phyloP scores from a whole-genome alignment of 352 stramenopile species.

The Nothophytophthora sp. region DNA sequence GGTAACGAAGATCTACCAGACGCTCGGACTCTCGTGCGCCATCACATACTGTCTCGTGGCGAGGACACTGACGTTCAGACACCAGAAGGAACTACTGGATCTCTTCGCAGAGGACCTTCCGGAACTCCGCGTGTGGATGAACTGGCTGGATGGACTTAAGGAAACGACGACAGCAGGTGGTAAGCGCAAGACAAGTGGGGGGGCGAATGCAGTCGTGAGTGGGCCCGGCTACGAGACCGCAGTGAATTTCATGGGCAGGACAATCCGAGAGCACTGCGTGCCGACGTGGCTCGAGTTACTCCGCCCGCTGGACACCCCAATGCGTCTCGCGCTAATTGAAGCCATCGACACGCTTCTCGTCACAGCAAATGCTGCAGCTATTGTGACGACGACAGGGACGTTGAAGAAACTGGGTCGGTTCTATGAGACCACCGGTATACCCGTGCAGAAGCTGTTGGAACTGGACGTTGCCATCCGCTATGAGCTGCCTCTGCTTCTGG shows the following conservation, averaged over 20 bases:
- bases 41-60: conserved; percentile 44
- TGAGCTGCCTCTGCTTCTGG: conserved; percentile 34
- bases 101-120: conserved; percentile 46
- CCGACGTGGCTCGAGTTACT: conserved; percentile 49
- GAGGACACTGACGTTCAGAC: conserved; percentile 36
- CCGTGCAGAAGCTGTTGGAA: conserved; percentile 40
- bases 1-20: conserved; percentile 59
- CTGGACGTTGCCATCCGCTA: conserved; percentile 30
- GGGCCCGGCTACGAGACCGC: conserved; percentile 19
- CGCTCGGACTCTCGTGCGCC: conserved; percentile 32
- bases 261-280: conserved; percentile 44
- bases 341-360: conserved; percentile 19
- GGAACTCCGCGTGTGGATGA: conserved; percentile 52
- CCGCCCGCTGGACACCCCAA: conserved; percentile 20
- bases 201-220: background rate
- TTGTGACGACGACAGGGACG: conserved; percentile 17
- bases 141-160: conserved; percentile 42
- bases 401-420: conserved; percentile 62
- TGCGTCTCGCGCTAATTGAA: conserved; percentile 37
- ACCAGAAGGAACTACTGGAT: conserved; percentile 57
- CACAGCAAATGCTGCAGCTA: conserved; percentile 6
- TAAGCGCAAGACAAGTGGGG: background rate
- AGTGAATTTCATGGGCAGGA: conserved; percentile 43
- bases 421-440: conserved; percentile 45
- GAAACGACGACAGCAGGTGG: conserved; percentile 1